Evolutionary conservation across 345 rosid species (phyloP), one percentile per base, ranked within the genome.

Genomic region (Durio zibethinus): DNA sequence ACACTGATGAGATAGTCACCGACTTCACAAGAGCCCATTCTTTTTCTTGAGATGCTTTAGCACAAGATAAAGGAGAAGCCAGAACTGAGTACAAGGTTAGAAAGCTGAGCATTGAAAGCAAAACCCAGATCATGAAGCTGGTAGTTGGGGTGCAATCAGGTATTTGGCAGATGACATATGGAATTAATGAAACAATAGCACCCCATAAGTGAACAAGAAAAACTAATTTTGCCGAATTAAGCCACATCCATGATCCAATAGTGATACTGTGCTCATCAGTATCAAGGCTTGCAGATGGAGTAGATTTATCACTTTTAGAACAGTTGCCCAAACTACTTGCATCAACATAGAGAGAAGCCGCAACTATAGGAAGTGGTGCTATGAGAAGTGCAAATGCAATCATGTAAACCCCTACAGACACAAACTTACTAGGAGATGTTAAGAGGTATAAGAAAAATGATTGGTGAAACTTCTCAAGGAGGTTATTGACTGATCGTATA

Each of bases 321-420:
- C 83, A 82, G 25, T 78, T 54, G 65, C 78, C 83, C 61, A 85
- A 18, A 48, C 81, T 72, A 82, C 76, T 86, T 47, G 88, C 88
- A 67, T 88, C 88, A 59, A 80, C 77, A 80, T 93, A 96, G 35
- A 96, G 93, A 73, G 97, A 87, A 71, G 98, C 97, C 61, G 97
- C 97, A 45, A 88, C 94, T 75, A 92, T 80, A 6, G 99, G 94
- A 78, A 96, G 97, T 52, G 99, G 92, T 52, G 97, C 95, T 23
- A 96, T 87, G 53, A 96, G 91, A 67, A 96, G 92, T 14, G 94
- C 97, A 80, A 96, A 93, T 31, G 97, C 91, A 73, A 96, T 89
- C 98, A 96, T 96, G 91, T 96, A 93, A 56, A 96, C 93, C 80
- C 99, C 97, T 33, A 93, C 95, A 2, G 98, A 96, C 60, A 96